phyloP scores from a whole-genome alignment of 805 yeast genomes.

The Novakomyces olei region DNA sequence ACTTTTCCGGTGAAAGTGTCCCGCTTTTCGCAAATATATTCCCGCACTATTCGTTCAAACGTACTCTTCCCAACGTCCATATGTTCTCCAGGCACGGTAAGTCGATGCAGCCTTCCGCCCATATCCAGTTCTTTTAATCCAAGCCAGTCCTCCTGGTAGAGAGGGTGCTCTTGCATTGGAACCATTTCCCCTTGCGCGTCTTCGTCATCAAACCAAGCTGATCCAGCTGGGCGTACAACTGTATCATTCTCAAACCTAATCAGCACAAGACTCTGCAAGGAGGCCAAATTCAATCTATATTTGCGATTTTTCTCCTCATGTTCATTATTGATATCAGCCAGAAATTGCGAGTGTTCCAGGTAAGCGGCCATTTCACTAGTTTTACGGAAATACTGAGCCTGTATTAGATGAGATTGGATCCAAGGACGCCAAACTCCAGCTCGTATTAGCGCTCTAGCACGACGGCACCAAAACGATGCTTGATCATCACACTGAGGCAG shows the following conservation, averaged over 20 bases:
- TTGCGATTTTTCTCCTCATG: constrained; percentile 16
- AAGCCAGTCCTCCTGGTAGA: constrained; percentile 33
- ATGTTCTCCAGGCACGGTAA: constrained; percentile 34
- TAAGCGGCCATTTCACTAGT: constrained; percentile 31
- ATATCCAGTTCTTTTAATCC: constrained; percentile 33
- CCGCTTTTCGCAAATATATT: no score
- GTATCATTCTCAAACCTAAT: constrained; percentile 37
- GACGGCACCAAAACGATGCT: neutral
- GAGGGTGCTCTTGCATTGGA: constrained; percentile 26
- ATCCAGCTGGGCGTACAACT: constrained; percentile 51
- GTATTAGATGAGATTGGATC: constrained; percentile 35
- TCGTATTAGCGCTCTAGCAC: neutral
- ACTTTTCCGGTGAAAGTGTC: no score
- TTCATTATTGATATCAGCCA: constrained; percentile 52
- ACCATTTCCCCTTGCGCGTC: constrained; percentile 21
- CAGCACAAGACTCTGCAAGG: constrained; percentile 33
- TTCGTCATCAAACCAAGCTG: constrained; percentile 43
- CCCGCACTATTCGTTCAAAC: neutral
- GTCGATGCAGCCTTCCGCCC: constrained; percentile 25
- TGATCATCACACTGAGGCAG: constrained; percentile 31
- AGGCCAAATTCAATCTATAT: constrained; percentile 23
- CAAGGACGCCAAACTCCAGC: constrained; percentile 8
- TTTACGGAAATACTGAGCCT: constrained; percentile 58
- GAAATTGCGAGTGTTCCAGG: constrained; percentile 31
- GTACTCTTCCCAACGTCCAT: constrained; percentile 31